These are phyloP conservation scores for Saitozyma podzolica DNA, from an alignment of 768 basidiomycete species.

Conservation along the genomic window DNA sequence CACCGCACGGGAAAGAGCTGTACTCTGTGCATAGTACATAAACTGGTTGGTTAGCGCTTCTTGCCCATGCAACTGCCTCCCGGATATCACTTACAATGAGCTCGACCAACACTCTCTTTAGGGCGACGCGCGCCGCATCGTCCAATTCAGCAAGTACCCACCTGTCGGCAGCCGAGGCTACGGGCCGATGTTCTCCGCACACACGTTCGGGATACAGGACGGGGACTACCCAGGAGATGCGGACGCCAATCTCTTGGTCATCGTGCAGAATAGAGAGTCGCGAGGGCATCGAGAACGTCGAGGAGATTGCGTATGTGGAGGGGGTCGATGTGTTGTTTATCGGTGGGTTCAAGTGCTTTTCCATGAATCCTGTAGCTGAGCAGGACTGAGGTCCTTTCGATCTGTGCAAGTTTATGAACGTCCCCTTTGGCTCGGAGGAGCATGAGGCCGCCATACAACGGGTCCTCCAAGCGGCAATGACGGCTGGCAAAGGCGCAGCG, in stretches of 20 bases:
- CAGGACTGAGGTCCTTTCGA: slow-evolving; percentile 46
- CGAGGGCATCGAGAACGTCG: slow-evolving; percentile 47
- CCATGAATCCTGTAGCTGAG: background rate
- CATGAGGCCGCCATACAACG: slow-evolving; percentile 51
- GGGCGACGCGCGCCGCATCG: slow-evolving; percentile 49
- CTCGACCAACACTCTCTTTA: background rate
- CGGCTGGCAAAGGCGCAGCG: slow-evolving; percentile 49
- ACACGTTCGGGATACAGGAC: slow-evolving; percentile 40
- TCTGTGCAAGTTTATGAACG: slow-evolving; percentile 47
- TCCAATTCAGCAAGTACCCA: slow-evolving; percentile 50
- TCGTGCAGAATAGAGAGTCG: slow-evolving; percentile 53
- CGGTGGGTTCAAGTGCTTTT: slow-evolving; percentile 24
- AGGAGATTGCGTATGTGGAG: slow-evolving; percentile 48
- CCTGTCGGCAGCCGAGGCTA: slow-evolving; percentile 51
- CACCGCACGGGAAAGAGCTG: no score
- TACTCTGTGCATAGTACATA: no score
- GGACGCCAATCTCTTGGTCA: slow-evolving; percentile 46
- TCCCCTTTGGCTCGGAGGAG: slow-evolving; percentile 45
- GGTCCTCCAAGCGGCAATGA: slow-evolving; percentile 45
- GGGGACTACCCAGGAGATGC: slow-evolving; percentile 45
- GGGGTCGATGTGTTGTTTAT: slow-evolving; percentile 53
- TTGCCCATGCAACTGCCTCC: no score
- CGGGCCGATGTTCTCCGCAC: slow-evolving; percentile 52
- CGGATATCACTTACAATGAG: no score
- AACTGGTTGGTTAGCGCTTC: no score